Evolutionary conservation across 495 filamentous ascomycete genomes (phyloP).

Genomic region (Halenospora varia): DNA sequence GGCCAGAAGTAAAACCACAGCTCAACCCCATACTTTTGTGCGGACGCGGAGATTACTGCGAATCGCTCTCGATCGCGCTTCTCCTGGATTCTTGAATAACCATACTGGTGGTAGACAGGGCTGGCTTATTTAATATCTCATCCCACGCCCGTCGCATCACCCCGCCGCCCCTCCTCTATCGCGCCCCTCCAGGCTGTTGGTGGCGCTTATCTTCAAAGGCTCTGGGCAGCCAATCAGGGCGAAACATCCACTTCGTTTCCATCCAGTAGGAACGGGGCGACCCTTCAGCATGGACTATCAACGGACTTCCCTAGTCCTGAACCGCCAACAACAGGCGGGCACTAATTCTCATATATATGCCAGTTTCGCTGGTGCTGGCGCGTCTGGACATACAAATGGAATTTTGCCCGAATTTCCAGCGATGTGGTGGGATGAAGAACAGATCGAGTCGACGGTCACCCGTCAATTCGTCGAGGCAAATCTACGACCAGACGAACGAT

Average conservation of each 20-base stretch:
- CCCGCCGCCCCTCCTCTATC: background rate
- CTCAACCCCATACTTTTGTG: background rate
- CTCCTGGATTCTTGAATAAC: background rate
- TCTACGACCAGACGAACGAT: slow-evolving; percentile 59
- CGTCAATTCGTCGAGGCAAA: slow-evolving; percentile 64
- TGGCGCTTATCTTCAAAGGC: slow-evolving; percentile 14
- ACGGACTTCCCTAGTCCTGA: slow-evolving; percentile 15
- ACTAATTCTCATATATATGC: slow-evolving; percentile 22
- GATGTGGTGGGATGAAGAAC: slow-evolving; percentile 80
- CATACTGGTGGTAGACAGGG: background rate
- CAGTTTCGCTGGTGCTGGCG: slow-evolving; percentile 18
- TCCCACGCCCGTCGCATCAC: slow-evolving; percentile 9
- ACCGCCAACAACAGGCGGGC: slow-evolving; percentile 11
- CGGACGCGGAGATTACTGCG: background rate
- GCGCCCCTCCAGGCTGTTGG: slow-evolving; percentile 1
- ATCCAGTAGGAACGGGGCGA: slow-evolving; percentile 1
- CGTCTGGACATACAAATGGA: slow-evolving; percentile 14
- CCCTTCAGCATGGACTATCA: slow-evolving; percentile 21
- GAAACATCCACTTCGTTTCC: background rate
- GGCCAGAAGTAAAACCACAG: background rate
- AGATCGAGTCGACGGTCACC: slow-evolving; percentile 69
- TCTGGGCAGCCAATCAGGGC: slow-evolving; percentile 12
- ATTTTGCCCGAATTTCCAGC: slow-evolving; percentile 21
- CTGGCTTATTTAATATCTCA: slow-evolving; percentile 4
- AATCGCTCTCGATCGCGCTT: background rate